Evolutionary conservation across 2,329 filamentous ascomycete species (phyloP), one percentile per base, ranked within the genome.

Genomic region (Sporothrix sp.): DNA sequence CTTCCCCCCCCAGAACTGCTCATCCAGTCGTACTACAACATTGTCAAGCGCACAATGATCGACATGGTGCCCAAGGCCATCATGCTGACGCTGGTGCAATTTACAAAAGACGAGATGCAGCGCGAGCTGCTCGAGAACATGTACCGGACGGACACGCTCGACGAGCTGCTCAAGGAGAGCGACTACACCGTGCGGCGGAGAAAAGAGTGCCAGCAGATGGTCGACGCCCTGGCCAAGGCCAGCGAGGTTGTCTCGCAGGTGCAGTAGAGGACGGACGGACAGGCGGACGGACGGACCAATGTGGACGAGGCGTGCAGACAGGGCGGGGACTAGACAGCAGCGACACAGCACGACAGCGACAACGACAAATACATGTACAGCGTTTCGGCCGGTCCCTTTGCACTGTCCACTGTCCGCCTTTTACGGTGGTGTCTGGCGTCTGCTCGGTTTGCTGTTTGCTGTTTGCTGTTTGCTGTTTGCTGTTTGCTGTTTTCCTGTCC

Each of bases 1-100:
- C 32, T 14, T 63, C n/a, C n/a, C n/a, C n/a, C n/a, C n/a, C n/a
- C n/a, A 93, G 87, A 98, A 72, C 81, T 98, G 57, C 76, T 98
- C 52, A 98, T 98, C 64, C 85, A 82, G 51, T 96, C 89, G 0
- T 98, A 98, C 75, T 98, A 87, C 72, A 96, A 95, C 71, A 98
- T 98, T 65, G 90, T 96, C 58, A 88, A 89, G 74, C 79, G 93
- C 59, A 98, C 94, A 54, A 94, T 98, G 89, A 96, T 97, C 58
- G 93, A 98, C 64, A 98, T 98, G 93, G 93, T 98, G 6, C 93
- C 93, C 59, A 98, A 98, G 73, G 93, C 93, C 36, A 94, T 98
- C 65, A 98, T 98, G 93, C 78, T 97, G 59, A 96, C 79, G 60
- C 84, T 98, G 40, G 93, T 98, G 47, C 84, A 91, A 85, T 95